These are phyloP conservation scores for Mucor piriformis DNA, from an alignment of 371 early-diverging fungal genomes.

Conservation along the genomic window DNA sequence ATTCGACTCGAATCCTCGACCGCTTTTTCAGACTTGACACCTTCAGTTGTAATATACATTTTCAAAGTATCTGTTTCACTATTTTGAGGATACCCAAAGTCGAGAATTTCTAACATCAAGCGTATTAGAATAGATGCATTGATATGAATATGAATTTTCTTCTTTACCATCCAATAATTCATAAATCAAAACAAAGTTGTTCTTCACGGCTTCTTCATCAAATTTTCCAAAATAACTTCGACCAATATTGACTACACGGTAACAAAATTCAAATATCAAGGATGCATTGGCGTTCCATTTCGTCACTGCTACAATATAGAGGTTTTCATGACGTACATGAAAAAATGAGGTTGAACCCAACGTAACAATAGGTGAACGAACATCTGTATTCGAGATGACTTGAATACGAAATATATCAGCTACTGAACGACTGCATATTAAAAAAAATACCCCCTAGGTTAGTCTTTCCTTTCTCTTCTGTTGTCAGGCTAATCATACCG, in stretches of 20 bases:
- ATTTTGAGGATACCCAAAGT: slow-evolving; percentile 92
- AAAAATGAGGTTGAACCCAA: slow-evolving; percentile 86
- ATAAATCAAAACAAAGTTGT: slow-evolving; percentile 90
- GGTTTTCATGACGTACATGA: slow-evolving; percentile 88
- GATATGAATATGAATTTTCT: background rate
- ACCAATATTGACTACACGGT: slow-evolving; percentile 76
- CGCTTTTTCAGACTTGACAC: slow-evolving; percentile 79
- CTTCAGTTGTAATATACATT: slow-evolving; percentile 88
- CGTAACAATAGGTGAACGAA: slow-evolving; percentile 91
- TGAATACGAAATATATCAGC: slow-evolving; percentile 97
- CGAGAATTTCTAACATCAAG: slow-evolving; percentile 70
- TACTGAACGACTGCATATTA: slow-evolving; percentile 79
- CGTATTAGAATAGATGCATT: background rate
- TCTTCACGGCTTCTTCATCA: slow-evolving; percentile 89
- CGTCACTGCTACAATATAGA: slow-evolving; percentile 87
- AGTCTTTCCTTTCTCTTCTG: too few relatives aligned
- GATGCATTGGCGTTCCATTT: slow-evolving; percentile 86
- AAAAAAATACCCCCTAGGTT: too few relatives aligned
- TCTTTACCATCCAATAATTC: slow-evolving; percentile 85
- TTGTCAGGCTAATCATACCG: slow-evolving; percentile 65
- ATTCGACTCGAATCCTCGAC: slow-evolving; percentile 77
- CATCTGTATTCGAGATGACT: slow-evolving; percentile 89
- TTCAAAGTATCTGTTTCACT: slow-evolving; percentile 88
- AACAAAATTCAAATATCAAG: slow-evolving; percentile 84
- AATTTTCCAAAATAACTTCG: slow-evolving; percentile 86